Conservation (phyloP, 2,329 filamentous ascomycete genomes). For the Penicillium sp. region DNA sequence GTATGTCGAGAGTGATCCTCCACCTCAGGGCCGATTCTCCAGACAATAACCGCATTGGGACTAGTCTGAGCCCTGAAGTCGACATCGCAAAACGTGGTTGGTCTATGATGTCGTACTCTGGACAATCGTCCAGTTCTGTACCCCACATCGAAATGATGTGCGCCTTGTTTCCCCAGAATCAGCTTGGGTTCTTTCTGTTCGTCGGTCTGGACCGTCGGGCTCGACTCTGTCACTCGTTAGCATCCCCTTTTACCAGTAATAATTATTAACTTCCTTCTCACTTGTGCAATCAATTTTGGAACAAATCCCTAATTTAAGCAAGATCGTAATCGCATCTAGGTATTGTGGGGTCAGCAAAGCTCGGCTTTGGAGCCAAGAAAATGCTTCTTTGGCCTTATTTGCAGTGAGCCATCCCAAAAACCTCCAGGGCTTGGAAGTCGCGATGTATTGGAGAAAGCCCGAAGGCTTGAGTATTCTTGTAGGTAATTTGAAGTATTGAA, state of each 20-base stretch:
- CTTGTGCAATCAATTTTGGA: too few relatives aligned
- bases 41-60: constrained; percentile 24
- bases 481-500: too few relatives aligned
- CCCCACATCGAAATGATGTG: background rate
- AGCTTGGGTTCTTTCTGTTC: background rate
- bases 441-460: too few relatives aligned
- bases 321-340: too few relatives aligned
- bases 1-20: background rate
- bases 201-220: background rate
- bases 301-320: too few relatives aligned
- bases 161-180: background rate
- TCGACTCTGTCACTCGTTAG: too few relatives aligned
- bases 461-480: too few relatives aligned
- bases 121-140: constrained; percentile 1
- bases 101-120: constrained; percentile 14
- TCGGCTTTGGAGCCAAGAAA: background rate
- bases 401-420: too few relatives aligned
- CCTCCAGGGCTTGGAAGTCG: too few relatives aligned
- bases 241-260: too few relatives aligned
- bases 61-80: constrained; percentile 16
- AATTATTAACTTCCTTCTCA: too few relatives aligned
- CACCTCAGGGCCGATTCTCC: constrained; percentile 19
- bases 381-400: constrained; percentile 1
- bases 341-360: background rate
- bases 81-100: constrained; percentile 17